Conservation (phyloP, 2,329 filamentous ascomycete species). For the Apiospora arundinis region DNA sequence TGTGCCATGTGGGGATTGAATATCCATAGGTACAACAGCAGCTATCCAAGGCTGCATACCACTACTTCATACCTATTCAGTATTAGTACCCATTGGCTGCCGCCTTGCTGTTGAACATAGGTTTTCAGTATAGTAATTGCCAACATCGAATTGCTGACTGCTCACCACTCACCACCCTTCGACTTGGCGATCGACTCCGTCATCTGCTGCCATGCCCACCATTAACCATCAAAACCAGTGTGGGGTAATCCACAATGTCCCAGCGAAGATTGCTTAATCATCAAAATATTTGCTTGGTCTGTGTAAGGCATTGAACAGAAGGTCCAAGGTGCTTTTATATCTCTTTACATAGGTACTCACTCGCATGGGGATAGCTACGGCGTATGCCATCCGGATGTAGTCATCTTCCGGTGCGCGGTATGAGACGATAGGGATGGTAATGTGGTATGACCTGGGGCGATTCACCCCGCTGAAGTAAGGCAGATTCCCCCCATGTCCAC, state of each 20-base stretch:
- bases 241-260: slow-evolving; percentile 8
- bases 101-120: too few relatives aligned
- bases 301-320: neutral
- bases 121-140: neutral
- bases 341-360: neutral
- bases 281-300: neutral
- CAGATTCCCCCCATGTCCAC: neutral
- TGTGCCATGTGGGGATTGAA: neutral
- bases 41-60: too few relatives aligned
- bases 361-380: neutral
- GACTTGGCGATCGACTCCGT: neutral
- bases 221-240: neutral
- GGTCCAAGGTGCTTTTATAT: neutral
- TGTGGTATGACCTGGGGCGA: slow-evolving; percentile 5
- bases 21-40: too few relatives aligned
- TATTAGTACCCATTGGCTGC: neutral
- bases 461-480: neutral
- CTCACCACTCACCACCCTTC: neutral
- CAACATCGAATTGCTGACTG: neutral
- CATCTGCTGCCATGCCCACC: neutral
- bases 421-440: neutral
- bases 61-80: neutral
- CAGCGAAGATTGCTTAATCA: neutral
- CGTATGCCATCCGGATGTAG: neutral
- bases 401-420: neutral